Evolutionary conservation across 2,329 filamentous ascomycete species (phyloP).

Genomic region (Penicillium sp.): DNA sequence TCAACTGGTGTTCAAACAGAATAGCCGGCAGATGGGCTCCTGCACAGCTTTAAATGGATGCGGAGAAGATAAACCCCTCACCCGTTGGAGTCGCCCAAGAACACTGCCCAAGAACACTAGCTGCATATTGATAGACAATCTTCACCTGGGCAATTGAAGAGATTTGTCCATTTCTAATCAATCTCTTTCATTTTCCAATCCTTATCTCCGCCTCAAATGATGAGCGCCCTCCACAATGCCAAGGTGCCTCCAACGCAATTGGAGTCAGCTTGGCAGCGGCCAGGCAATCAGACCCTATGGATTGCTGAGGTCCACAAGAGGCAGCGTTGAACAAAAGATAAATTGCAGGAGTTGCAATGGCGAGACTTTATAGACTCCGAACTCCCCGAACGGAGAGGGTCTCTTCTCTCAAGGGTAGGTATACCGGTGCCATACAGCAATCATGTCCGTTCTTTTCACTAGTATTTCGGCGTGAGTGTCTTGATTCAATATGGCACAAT

Average conservation of each 20-base stretch:
- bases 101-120: neutral
- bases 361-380: constrained; percentile 8
- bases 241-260: constrained; percentile 1
- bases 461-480: constrained; percentile 27
- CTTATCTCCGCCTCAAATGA: neutral
- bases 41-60: constrained; percentile 2
- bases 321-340: constrained; percentile 7
- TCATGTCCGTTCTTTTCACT: constrained; percentile 33
- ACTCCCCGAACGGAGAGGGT: neutral
- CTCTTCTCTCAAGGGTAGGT: neutral
- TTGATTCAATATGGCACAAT: neutral
- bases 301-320: neutral
- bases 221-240: neutral
- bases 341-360: neutral
- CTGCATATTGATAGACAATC: neutral
- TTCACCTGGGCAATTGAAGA: neutral
- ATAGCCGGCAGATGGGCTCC: neutral
- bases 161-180: neutral
- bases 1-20: neutral
- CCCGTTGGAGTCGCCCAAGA: neutral
- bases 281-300: neutral
- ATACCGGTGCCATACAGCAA: neutral
- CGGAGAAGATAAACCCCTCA: constrained; percentile 16
- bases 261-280: neutral
- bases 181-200: neutral